Conservation (phyloP, 192 early-diverging fungal species). For the Coemansia sp. region DNA sequence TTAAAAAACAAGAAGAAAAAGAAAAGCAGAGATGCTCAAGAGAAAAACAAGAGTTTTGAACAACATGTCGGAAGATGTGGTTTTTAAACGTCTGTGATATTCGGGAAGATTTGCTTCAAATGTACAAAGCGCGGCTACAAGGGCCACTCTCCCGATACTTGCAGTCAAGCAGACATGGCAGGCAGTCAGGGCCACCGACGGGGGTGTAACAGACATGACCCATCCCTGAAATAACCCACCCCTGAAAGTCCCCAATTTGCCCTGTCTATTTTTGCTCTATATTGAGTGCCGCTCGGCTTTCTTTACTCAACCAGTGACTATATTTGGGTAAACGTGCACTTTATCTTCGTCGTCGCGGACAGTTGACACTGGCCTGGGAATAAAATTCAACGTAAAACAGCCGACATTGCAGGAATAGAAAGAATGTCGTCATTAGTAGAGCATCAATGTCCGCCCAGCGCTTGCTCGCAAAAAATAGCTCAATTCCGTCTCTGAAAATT, state of each 20-base stretch:
- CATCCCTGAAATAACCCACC: background rate
- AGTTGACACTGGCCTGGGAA: no score
- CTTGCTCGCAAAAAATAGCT: background rate
- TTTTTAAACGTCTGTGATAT: background rate
- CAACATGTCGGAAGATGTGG: background rate
- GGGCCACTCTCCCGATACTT: background rate
- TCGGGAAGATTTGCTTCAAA: no score
- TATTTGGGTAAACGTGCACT: no score
- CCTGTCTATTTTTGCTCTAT: slow-evolving; percentile 1
- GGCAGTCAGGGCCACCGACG: background rate
- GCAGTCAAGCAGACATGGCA: background rate
- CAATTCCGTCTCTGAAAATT: background rate
- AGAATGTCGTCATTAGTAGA: no score
- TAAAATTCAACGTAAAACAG: no score
- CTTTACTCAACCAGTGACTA: no score
- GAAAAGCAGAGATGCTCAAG: background rate
- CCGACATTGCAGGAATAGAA: background rate
- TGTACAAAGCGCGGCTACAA: background rate
- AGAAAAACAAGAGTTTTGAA: background rate
- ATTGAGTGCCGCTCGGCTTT: background rate
- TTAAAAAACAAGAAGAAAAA: background rate
- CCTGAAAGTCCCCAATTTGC: background rate
- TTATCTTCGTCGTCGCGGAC: background rate
- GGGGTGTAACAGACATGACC: background rate
- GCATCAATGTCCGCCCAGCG: no score